Conservation (phyloP, 1,284 basidiomycete genomes). For the Microstroma glucosiphilum region DNA sequence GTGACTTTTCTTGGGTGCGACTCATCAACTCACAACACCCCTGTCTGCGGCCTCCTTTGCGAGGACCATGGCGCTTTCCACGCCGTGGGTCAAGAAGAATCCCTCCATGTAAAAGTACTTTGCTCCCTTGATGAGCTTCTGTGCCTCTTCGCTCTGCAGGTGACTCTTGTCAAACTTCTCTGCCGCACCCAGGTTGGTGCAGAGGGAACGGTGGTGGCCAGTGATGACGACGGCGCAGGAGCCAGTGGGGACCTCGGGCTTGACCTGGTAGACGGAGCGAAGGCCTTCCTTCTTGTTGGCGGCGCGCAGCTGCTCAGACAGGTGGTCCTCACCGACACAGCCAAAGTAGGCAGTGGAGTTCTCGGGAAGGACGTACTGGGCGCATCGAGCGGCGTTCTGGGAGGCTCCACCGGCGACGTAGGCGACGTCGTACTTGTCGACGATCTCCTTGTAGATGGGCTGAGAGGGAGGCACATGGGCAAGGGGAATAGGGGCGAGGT, state of each 20-base stretch:
- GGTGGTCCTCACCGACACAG: constrained; percentile 83
- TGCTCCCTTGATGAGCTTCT: constrained; percentile 70
- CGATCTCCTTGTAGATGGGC: constrained; percentile 71
- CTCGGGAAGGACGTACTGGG: constrained; percentile 66
- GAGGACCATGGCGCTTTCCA: constrained; percentile 67
- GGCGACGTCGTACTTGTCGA: constrained; percentile 68
- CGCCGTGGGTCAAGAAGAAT: constrained; percentile 93
- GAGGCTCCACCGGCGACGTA: constrained; percentile 96
- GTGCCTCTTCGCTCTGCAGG: constrained; percentile 69
- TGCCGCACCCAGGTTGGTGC: constrained; percentile 81
- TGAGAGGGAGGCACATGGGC: background rate
- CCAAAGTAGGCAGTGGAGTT: constrained; percentile 90
- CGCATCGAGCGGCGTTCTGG: constrained; percentile 92
- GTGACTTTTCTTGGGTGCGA: background rate
- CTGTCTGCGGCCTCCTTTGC: constrained; percentile 72
- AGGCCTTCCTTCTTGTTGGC: constrained; percentile 93
- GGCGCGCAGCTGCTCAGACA: constrained; percentile 80
- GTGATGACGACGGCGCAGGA: constrained; percentile 95
- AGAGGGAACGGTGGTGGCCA: constrained; percentile 86
- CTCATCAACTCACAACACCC: constrained; percentile 62
- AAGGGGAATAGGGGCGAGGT: background rate
- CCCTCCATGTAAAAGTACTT: constrained; percentile 92
- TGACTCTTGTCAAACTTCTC: constrained; percentile 80
- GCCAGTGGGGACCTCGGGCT: constrained; percentile 79
- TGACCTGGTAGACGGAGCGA: constrained; percentile 80